These are phyloP conservation scores for Aspergillus panamensis DNA, from an alignment of 495 filamentous ascomycete species.

Conservation along the genomic window DNA sequence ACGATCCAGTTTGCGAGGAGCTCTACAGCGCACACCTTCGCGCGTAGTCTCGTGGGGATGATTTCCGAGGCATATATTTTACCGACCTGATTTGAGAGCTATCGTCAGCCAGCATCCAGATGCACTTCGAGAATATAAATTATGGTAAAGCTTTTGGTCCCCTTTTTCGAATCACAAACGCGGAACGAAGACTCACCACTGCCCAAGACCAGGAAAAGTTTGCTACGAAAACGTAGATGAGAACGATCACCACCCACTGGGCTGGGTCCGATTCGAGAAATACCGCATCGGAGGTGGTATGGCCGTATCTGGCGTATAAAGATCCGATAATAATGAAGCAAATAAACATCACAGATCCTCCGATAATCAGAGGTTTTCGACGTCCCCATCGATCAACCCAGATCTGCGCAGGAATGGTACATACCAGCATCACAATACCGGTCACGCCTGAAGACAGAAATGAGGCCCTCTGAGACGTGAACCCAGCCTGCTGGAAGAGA, in stretches of 20 bases:
- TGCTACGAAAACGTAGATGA: conserved; percentile 20
- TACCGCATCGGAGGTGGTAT: conserved; percentile 9
- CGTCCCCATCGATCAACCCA: conserved; percentile 21
- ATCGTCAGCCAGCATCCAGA: neutral
- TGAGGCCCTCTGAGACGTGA: conserved; percentile 13
- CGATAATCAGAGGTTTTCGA: conserved; percentile 12
- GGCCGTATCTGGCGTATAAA: conserved; percentile 13
- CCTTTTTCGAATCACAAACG: neutral
- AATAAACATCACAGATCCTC: conserved; percentile 11
- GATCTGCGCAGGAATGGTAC: conserved; percentile 18
- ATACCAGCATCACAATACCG: conserved; percentile 19
- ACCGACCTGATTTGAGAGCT: conserved; percentile 7
- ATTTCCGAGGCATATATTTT: conserved; percentile 21
- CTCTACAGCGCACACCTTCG: conserved; percentile 14
- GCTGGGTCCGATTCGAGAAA: conserved; percentile 6
- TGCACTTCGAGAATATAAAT: neutral
- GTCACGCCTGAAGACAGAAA: conserved; percentile 16
- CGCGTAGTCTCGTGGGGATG: conserved; percentile 13
- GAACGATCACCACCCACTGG: conserved; percentile 19
- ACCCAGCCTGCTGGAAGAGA: conserved; percentile 16
- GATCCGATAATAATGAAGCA: conserved; percentile 16
- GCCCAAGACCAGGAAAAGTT: conserved; percentile 21
- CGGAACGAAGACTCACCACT: conserved; percentile 9
- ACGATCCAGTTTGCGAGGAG: conserved; percentile 19
- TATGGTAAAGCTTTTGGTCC: neutral